Evolutionary conservation across 2,329 filamentous ascomycete species (phyloP).

Genomic region (Alternaria brassicicola): DNA sequence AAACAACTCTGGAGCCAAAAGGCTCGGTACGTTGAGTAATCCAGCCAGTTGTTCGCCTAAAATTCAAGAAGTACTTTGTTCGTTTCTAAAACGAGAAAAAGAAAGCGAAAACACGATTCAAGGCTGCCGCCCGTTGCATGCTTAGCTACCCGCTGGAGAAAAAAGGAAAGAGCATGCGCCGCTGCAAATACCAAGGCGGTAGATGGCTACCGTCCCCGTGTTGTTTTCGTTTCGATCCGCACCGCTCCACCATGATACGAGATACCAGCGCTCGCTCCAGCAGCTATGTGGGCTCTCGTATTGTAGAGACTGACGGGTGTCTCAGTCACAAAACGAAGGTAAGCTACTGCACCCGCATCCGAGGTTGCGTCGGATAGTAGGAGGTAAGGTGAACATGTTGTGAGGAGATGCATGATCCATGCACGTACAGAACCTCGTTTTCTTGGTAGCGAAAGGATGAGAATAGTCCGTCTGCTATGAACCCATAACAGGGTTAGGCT

Average conservation of each 20-base stretch:
- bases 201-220: background rate
- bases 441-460: constrained; percentile 3
- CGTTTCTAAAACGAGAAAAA: background rate
- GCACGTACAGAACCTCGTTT: background rate
- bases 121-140: background rate
- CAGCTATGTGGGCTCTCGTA: background rate
- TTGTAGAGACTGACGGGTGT: background rate
- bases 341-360: background rate
- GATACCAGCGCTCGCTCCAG: background rate
- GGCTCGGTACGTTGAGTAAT: background rate
- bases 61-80: background rate
- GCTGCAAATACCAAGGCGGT: background rate
- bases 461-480: background rate
- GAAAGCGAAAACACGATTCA: background rate
- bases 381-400: background rate
- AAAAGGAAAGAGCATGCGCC: background rate
- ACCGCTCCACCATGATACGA: background rate
- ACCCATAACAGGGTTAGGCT: background rate
- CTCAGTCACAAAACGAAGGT: background rate
- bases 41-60: background rate
- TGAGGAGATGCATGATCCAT: background rate
- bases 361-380: constrained; percentile 1
- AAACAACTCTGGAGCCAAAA: background rate
- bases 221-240: constrained; percentile 7
- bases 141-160: background rate